Evolutionary conservation across 257 asterid species (phyloP), one percentile per base, ranked within the genome.

Genomic region (Schizonepeta tenuifolia): DNA sequence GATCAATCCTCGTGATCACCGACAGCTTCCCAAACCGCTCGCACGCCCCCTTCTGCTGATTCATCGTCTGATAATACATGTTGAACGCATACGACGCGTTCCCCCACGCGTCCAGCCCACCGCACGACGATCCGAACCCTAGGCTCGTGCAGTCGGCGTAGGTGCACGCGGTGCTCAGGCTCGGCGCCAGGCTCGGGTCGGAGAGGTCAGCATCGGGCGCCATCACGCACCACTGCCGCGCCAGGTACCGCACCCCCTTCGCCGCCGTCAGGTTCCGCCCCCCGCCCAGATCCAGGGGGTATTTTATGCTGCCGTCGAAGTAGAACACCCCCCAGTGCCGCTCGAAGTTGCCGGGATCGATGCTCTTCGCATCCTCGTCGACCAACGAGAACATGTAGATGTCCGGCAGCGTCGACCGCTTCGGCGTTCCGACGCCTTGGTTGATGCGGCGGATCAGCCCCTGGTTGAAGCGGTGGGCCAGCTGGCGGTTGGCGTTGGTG

Each of bases 81-180:
- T 94, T 94, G 18, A 94, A 94, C 5, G 96, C 98, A 13, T 88
- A 91, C 0, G 97, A 91, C 15, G 96, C 97, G 24, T 94, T 94
- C 47, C 82, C 26, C 41, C 76, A 67, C 2, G 66, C 85, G 28
- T 91, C 96, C 55, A 91, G 1, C 0, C 74, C 82, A 1, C 82
- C 92, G 28, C 98, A 94, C 0, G 98, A 88, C 0, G 97, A 89
- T 11, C 97, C 97, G n/a, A 8, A 83, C 17, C 96, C 97, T 0
- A 94, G 95, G 18, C 96, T 88, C 31, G 98, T 94, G 86, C 98
- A 94, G 69, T 91, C 98, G 0, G 97, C 96, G 6, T 88, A 85
- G 11, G 78, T 84, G 55, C 98, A 94, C 1, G 98, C 97, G 2
- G 66, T 21, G 18, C 72, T 68, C 33, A 91, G 18, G 17, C 85